Evolutionary conservation across 2,329 filamentous ascomycete genomes (phyloP).

Genomic region (Neocatenulostroma microsporum): DNA sequence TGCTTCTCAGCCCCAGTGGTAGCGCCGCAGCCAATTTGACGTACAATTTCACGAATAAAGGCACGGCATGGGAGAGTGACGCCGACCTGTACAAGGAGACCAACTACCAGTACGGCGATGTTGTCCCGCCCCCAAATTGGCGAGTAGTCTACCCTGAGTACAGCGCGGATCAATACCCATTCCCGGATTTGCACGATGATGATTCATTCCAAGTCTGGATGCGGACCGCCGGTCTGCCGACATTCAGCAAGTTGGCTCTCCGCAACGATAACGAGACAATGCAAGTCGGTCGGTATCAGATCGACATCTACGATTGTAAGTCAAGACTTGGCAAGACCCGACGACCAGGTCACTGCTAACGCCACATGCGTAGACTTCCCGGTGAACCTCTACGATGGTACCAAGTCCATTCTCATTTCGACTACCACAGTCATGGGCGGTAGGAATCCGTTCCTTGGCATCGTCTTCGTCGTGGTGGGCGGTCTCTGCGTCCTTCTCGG

Average conservation of each 20-base stretch:
- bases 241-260: slow-evolving; percentile 87
- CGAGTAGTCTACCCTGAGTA: slow-evolving; percentile 57
- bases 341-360: slow-evolving; percentile 12
- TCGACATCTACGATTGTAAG: slow-evolving; percentile 74
- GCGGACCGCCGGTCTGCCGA: slow-evolving; percentile 87
- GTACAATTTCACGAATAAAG: slow-evolving; percentile 69
- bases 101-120: slow-evolving; percentile 55
- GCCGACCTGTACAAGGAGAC: slow-evolving; percentile 67
- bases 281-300: slow-evolving; percentile 62
- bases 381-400: slow-evolving; percentile 69
- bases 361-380: slow-evolving; percentile 60
- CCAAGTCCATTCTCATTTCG: slow-evolving; percentile 81
- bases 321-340: slow-evolving; percentile 16
- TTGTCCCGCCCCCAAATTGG: slow-evolving; percentile 87
- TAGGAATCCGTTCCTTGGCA: slow-evolving; percentile 90
- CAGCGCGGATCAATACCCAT: slow-evolving; percentile 58
- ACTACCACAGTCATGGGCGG: slow-evolving; percentile 90
- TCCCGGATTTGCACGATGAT: slow-evolving; percentile 65
- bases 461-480: slow-evolving; percentile 89
- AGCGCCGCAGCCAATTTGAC: slow-evolving; percentile 34
- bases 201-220: slow-evolving; percentile 98
- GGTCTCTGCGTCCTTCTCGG: slow-evolving; percentile 88
- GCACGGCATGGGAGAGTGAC: slow-evolving; percentile 84
- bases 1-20: slow-evolving; percentile 42
- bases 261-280: slow-evolving; percentile 68